Evolutionary conservation across 2,329 filamentous ascomycete genomes (phyloP).

Genomic region (Colletotrichum sp.): DNA sequence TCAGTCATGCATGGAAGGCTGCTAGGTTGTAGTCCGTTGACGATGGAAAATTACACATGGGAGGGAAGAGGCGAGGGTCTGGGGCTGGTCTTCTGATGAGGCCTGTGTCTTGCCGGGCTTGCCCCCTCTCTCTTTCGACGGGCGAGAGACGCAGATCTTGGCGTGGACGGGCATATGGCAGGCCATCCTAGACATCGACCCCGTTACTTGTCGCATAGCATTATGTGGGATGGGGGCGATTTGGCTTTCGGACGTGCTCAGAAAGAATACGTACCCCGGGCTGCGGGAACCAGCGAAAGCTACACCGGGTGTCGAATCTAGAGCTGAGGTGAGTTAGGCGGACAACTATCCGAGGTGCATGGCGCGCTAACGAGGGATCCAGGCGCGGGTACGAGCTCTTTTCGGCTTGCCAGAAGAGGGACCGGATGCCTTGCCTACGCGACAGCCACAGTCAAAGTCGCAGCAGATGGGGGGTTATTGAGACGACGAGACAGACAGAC

Average conservation of each 20-base stretch:
- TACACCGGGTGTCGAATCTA: not conserved
- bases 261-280: not conserved
- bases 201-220: slow-evolving; percentile 4
- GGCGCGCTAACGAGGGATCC: not conserved
- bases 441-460: not conserved
- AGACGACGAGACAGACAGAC: not conserved
- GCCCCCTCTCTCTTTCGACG: not conserved
- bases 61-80: not conserved
- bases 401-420: not conserved
- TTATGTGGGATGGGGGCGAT: slow-evolving; percentile 2
- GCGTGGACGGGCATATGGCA: not conserved
- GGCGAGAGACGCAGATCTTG: slow-evolving; percentile 3
- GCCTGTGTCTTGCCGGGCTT: not conserved
- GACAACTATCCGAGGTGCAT: slow-evolving; percentile 8
- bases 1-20: slow-evolving; percentile 11
- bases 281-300: slow-evolving; percentile 5
- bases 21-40: not conserved
- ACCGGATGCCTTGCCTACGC: not conserved
- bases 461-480: not conserved
- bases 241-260: slow-evolving; percentile 14
- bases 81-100: not conserved
- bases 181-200: slow-evolving; percentile 8
- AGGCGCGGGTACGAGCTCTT: not conserved
- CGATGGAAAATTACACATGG: slow-evolving; percentile 18
- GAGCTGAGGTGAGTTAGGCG: slow-evolving; percentile 4